These are phyloP conservation scores for Botrytis sinoallii DNA, from an alignment of 2,329 filamentous ascomycete genomes.

Conservation along the genomic window DNA sequence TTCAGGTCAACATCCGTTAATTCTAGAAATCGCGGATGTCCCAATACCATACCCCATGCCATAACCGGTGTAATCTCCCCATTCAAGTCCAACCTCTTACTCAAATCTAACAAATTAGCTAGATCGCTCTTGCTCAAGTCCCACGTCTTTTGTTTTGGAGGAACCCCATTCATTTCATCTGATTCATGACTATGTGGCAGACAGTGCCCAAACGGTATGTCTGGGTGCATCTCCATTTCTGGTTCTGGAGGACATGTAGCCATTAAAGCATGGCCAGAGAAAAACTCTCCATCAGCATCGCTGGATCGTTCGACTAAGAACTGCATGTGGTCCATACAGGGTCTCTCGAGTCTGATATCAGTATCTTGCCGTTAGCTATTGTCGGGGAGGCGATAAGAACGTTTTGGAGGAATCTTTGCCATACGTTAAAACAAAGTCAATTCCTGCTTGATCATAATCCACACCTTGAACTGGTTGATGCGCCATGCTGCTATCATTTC, in stretches of 20 bases:
- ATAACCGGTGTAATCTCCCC: constrained; percentile 94
- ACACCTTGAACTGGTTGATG: constrained; percentile 43
- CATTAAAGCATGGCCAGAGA: constrained; percentile 92
- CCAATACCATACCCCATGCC: constrained; percentile 82
- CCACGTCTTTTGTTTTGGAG: constrained; percentile 59
- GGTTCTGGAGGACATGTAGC: constrained; percentile 72
- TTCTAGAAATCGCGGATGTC: constrained; percentile 65
- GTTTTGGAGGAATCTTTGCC: constrained; percentile 56
- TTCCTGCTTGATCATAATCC: constrained; percentile 79
- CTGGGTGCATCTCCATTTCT: constrained; percentile 44
- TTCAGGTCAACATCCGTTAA: constrained; percentile 67
- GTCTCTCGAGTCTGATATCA: constrained; percentile 72
- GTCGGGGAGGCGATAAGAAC: constrained; percentile 63
- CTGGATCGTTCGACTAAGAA: constrained; percentile 63
- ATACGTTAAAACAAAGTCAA: constrained; percentile 91
- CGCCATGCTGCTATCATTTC: constrained; percentile 28
- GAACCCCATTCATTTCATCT: neutral
- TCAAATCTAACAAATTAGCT: constrained; percentile 78
- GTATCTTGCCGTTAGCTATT: constrained; percentile 47
- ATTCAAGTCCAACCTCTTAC: constrained; percentile 75
- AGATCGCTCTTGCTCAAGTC: constrained; percentile 75
- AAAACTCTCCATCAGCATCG: constrained; percentile 57
- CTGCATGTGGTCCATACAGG: constrained; percentile 89
- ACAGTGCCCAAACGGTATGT: constrained; percentile 53
- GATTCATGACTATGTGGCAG: constrained; percentile 17